A percentile compares a stretch with the other conserved stretches of the same genome.
Evolutionary conservation across 1,284 basidiomycete species (phyloP).

Genomic region (Papiliotrema nemorosa): DNA sequence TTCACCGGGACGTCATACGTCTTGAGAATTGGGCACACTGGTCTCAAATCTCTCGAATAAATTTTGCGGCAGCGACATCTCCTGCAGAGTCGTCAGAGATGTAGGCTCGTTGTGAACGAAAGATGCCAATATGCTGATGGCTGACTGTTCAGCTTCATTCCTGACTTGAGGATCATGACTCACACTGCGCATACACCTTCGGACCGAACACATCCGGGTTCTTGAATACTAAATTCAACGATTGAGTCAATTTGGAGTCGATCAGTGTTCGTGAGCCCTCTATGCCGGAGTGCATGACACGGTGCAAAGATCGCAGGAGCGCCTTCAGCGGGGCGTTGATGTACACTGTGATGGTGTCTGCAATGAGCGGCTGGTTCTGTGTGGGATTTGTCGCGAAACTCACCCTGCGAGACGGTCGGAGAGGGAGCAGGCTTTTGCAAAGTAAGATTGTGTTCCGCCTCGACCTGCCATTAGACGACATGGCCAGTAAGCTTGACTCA

Average conservation of each 20-base stretch:
- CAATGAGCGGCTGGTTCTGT: conserved; percentile 1
- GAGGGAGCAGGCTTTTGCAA: conserved; percentile 1
- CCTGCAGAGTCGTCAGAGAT: conserved; percentile 86
- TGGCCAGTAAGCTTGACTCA: conserved; percentile 43
- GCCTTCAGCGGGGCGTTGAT: conserved; percentile 63
- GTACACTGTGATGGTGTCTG: conserved; percentile 24
- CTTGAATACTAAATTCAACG: conserved; percentile 83
- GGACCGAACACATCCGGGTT: conserved; percentile 80
- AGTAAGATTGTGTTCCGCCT: conserved; percentile 9
- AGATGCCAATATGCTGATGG: conserved; percentile 95
- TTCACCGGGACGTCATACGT: conserved; percentile 55
- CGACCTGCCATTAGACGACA: conserved; percentile 17
- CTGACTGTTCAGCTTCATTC: conserved; percentile 48
- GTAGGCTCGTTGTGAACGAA: conserved; percentile 99
- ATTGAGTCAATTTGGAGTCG: conserved; percentile 81
- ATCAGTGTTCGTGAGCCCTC: conserved; percentile 94
- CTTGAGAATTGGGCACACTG: conserved; percentile 80
- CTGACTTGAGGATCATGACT: conserved; percentile 13
- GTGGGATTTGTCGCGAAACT: neutral
- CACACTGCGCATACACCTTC: conserved; percentile 77
- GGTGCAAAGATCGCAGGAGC: conserved; percentile 86
- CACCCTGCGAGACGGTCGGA: conserved; percentile 19
- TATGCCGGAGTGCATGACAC: conserved; percentile 92
- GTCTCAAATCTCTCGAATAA: conserved; percentile 82
- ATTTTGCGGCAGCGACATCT: conserved; percentile 80